Evolutionary conservation across 2,329 filamentous ascomycete genomes (phyloP).

Genomic region (Cadophora sp.): DNA sequence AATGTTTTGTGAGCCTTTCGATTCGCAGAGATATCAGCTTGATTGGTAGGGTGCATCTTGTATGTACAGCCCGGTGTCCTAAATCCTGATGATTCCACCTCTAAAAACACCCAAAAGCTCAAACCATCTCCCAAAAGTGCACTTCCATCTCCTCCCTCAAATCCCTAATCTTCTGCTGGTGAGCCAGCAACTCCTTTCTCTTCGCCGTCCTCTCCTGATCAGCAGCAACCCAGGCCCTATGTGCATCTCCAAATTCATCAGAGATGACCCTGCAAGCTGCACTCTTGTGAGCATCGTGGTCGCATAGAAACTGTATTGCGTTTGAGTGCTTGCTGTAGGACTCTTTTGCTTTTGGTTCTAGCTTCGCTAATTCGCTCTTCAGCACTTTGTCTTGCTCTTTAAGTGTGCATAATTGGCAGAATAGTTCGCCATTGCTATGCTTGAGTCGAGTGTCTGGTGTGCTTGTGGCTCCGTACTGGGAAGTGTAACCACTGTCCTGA

Average conservation of each 20-base stretch:
- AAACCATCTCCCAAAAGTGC: slow-evolving; percentile 1
- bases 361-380: neutral
- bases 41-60: too few species aligned
- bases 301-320: neutral
- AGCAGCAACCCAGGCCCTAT: neutral
- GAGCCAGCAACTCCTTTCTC: neutral
- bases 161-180: neutral
- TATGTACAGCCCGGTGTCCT: too few species aligned
- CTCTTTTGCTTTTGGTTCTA: neutral
- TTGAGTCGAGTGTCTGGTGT: neutral
- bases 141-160: neutral
- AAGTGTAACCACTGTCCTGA: neutral
- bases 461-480: neutral
- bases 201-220: neutral
- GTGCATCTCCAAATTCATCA: neutral
- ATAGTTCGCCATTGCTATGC: neutral
- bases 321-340: neutral
- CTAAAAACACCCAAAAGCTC: neutral
- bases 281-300: slow-evolving; percentile 1
- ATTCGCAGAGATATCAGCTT: neutral
- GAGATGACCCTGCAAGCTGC: neutral
- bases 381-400: neutral
- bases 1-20: too few species aligned
- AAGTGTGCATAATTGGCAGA: neutral
- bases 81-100: too few species aligned